Evolutionary conservation across 2,329 filamentous ascomycete species (phyloP).

Genomic region (Akanthomyces uredinophilus): DNA sequence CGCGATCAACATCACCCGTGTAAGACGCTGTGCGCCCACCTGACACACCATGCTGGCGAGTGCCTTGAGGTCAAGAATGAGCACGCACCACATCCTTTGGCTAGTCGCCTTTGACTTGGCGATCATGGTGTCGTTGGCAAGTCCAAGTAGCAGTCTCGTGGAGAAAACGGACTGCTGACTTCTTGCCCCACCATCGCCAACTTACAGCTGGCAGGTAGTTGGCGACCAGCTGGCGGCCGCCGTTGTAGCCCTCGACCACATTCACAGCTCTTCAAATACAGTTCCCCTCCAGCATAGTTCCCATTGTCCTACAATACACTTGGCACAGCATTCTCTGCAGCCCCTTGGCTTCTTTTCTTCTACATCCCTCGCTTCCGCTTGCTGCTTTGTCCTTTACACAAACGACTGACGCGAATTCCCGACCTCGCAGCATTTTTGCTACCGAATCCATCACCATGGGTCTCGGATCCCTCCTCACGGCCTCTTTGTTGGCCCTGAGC

Average conservation of each 20-base stretch:
- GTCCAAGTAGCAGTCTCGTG: conserved; percentile 8
- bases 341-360: neutral
- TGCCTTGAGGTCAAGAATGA: neutral
- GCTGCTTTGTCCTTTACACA: neutral
- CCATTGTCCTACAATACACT: conserved; percentile 9
- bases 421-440: neutral
- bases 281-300: neutral
- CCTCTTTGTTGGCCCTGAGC: conserved; percentile 15
- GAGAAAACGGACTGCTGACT: conserved; percentile 7
- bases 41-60: conserved; percentile 10
- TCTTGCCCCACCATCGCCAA: conserved; percentile 5
- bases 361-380: neutral
- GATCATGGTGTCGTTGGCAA: neutral
- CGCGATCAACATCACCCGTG: conserved; percentile 1
- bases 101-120: neutral
- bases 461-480: conserved; percentile 13
- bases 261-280: conserved; percentile 9
- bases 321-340: neutral
- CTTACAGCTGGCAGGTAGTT: conserved; percentile 4
- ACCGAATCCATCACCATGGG: conserved; percentile 9
- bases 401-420: neutral
- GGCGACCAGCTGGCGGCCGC: conserved; percentile 1
- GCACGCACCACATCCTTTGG: neutral
- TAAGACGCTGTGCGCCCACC: conserved; percentile 13
- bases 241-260: neutral